Conservation (phyloP, 1,284 basidiomycete genomes). For the Schizophyllum amplum region DNA sequence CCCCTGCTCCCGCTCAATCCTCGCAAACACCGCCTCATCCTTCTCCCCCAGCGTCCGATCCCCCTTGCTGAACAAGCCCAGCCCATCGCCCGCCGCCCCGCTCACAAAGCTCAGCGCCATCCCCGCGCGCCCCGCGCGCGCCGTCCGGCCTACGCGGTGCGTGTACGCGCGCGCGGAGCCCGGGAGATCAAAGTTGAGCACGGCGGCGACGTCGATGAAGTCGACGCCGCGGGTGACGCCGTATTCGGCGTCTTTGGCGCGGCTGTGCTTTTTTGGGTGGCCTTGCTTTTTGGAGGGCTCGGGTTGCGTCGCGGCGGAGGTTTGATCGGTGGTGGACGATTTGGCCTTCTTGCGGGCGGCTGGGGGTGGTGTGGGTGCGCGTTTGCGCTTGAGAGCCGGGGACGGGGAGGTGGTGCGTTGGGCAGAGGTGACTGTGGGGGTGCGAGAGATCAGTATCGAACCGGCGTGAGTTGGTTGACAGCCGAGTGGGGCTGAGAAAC, state of each 20-base stretch:
- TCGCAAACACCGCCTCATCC: conserved; percentile 75
- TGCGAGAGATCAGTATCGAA: too few species aligned
- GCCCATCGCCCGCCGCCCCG: conserved; percentile 36
- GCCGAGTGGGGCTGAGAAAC: conserved; percentile 22
- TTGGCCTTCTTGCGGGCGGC: conserved; percentile 10
- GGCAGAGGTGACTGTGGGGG: conserved; percentile 49
- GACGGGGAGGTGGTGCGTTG: conserved; percentile 34
- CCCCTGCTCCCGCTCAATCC: conserved; percentile 70
- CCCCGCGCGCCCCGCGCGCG: conserved; percentile 90
- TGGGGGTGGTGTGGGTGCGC: conserved; percentile 23
- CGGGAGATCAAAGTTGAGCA: conserved; percentile 98
- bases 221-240: conserved; percentile 96
- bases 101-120: conserved; percentile 91
- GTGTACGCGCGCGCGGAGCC: conserved; percentile 86
- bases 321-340: conserved; percentile 1
- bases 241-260: conserved; percentile 65
- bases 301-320: conserved; percentile 1
- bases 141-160: conserved; percentile 94
- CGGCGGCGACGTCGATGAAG: conserved; percentile 95
- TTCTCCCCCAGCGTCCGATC: conserved; percentile 62
- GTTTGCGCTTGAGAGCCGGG: conserved; percentile 31
- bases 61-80: conserved; percentile 54
- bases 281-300: conserved; percentile 27
- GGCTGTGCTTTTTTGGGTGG: conserved; percentile 27
- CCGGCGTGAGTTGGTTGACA: too few species aligned